phyloP scores from a whole-genome alignment of 164 flowering plant genomes.

The Chloranthus sessilifolius region DNA sequence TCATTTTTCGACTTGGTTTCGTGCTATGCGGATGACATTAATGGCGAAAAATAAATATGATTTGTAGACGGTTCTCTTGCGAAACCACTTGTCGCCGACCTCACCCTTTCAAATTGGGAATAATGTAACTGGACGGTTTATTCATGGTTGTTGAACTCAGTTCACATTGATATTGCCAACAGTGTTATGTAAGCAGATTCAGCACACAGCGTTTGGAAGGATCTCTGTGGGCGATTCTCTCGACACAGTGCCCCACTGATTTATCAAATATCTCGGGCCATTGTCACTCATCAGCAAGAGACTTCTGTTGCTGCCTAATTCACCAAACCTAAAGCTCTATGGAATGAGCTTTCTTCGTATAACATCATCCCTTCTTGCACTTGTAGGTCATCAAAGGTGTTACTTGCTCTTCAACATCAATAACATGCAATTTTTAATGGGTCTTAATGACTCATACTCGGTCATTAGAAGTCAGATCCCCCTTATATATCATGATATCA shows the following conservation, averaged over 20 bases:
- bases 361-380: too few species aligned
- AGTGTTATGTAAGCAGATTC: not conserved
- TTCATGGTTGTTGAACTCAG: not conserved
- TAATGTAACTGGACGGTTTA: not conserved
- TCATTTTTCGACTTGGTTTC: not conserved
- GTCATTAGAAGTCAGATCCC: not conserved
- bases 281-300: too few species aligned
- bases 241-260: not conserved
- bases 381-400: too few species aligned
- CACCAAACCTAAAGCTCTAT: not conserved
- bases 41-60: slow-evolving; percentile 1
- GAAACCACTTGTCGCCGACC: not conserved
- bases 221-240: not conserved
- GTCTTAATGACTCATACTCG: not conserved
- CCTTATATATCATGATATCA: not conserved
- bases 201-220: not conserved
- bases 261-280: not conserved
- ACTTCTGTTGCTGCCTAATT: too few species aligned
- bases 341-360: not conserved
- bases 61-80: not conserved
- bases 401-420: too few species aligned
- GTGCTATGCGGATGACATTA: not conserved
- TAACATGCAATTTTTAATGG: slow-evolving; percentile 1
- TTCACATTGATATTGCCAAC: too few species aligned
- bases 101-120: not conserved